phyloP scores from a whole-genome alignment of 2,329 filamentous ascomycete genomes.

The Polytolypa hystricis region DNA sequence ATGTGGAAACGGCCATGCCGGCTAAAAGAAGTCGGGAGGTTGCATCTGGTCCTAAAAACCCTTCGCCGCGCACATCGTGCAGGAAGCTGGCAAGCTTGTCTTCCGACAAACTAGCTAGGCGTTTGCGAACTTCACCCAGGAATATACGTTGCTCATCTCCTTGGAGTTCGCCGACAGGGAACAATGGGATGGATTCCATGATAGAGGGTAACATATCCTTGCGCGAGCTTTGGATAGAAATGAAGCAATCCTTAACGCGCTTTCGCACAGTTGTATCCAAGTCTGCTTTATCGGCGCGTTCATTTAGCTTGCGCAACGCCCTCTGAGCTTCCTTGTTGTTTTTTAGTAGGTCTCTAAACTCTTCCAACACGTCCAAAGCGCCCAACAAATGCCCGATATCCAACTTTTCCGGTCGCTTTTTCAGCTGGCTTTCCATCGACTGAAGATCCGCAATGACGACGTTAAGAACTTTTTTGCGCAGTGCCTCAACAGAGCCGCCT shows the following conservation, averaged over 20 bases:
- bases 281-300: constrained; percentile 24
- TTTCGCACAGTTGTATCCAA: constrained; percentile 19
- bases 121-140: constrained; percentile 24
- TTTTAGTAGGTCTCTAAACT: constrained; percentile 28
- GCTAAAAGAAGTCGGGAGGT: constrained; percentile 25
- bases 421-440: constrained; percentile 23
- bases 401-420: constrained; percentile 20
- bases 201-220: constrained; percentile 4
- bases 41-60: constrained; percentile 20
- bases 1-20: constrained; percentile 24
- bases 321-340: constrained; percentile 26
- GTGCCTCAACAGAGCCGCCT: constrained; percentile 20
- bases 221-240: constrained; percentile 19
- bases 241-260: constrained; percentile 24
- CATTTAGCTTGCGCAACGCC: constrained; percentile 24
- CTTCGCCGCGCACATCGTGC: constrained; percentile 20
- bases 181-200: constrained; percentile 21
- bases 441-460: constrained; percentile 26
- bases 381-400: constrained; percentile 23
- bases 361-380: constrained; percentile 27
- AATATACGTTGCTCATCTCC: constrained; percentile 28
- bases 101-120: constrained; percentile 24
- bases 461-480: constrained; percentile 25
- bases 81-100: constrained; percentile 22
- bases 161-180: constrained; percentile 26